Percentiles rank a stretch among this genome's conserved stretches.
Conservation (phyloP, 306 rosid genomes). For the Trichosanthes truncata region DNA sequence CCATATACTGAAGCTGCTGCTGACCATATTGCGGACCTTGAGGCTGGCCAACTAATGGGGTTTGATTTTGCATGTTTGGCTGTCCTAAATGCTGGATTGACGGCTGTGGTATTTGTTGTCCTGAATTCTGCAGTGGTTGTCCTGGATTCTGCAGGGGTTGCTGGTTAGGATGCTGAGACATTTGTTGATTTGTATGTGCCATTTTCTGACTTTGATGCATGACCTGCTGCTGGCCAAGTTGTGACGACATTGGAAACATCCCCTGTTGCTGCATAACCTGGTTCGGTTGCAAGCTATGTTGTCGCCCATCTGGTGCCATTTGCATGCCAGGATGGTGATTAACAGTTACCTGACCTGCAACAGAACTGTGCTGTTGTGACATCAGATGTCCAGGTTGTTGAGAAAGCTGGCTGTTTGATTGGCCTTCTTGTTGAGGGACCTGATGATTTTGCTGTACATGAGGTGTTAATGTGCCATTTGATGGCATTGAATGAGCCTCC, state of each 20-base stretch:
- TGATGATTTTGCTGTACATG: constrained; percentile 49
- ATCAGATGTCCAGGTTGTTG: constrained; percentile 46
- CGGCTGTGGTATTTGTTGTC: constrained; percentile 48
- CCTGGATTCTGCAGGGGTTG: constrained; percentile 37
- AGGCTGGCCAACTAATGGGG: constrained; percentile 38
- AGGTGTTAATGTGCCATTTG: constrained; percentile 33
- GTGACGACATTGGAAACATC: constrained; percentile 1
- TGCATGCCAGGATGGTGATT: constrained; percentile 47
- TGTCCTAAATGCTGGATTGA: constrained; percentile 31
- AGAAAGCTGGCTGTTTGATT: constrained; percentile 34
- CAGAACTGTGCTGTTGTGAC: constrained; percentile 40
- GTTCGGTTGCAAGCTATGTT: constrained; percentile 32
- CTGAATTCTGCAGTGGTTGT: constrained; percentile 34
- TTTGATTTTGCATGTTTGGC: constrained; percentile 48
- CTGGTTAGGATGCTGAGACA: constrained; percentile 26
- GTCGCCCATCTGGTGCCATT: constrained; percentile 38
- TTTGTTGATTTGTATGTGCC: constrained; percentile 48
- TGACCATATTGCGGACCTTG: constrained; percentile 54
- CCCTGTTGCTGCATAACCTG: constrained; percentile 43
- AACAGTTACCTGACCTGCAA: constrained; percentile 15
- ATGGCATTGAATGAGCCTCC: constrained; percentile 24
- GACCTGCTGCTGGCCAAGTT: constrained; percentile 7
- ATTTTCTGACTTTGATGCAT: constrained; percentile 27
- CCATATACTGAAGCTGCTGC: constrained; percentile 55
- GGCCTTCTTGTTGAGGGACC: constrained; percentile 38